These are phyloP conservation scores for Bidens hawaiensis DNA, from an alignment of 140 eudicot genomes.

Conservation along the genomic window DNA sequence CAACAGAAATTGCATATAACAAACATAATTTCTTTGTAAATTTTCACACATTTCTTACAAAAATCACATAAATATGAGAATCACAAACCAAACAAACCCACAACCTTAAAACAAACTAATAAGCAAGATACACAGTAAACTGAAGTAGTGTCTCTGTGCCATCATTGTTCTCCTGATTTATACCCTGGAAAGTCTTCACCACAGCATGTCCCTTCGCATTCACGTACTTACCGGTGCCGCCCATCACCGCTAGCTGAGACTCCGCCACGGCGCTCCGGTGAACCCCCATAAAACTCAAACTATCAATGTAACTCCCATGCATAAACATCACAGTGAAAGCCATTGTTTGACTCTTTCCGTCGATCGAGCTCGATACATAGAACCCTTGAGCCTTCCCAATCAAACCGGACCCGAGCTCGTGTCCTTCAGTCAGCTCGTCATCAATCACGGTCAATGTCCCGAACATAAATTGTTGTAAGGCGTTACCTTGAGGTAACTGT, in stretches of 20 bases:
- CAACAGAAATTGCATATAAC: not conserved
- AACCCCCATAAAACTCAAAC: constrained; percentile 70
- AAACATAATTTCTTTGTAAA: not conserved
- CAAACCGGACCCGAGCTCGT: constrained; percentile 61
- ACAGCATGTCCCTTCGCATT: constrained; percentile 80
- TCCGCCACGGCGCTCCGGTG: constrained; percentile 65
- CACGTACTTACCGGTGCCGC: constrained; percentile 85
- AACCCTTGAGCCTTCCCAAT: constrained; percentile 88
- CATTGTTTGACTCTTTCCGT: constrained; percentile 82
- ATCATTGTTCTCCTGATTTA: constrained; percentile 58
- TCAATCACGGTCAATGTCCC: constrained; percentile 85
- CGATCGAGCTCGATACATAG: constrained; percentile 59
- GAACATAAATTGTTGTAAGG: constrained; percentile 74
- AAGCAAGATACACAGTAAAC: constrained; percentile 67
- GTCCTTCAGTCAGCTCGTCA: constrained; percentile 81
- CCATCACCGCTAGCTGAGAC: constrained; percentile 80
- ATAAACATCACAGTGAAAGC: constrained; percentile 72
- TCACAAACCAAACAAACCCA: constrained; percentile 16
- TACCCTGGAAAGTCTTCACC: constrained; percentile 48
- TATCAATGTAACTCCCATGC: constrained; percentile 52
- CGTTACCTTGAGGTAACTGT: constrained; percentile 50
- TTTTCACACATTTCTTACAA: not conserved
- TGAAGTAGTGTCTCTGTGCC: constrained; percentile 72
- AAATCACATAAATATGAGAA: constrained; percentile 1
- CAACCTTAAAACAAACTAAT: constrained; percentile 25